phyloP scores from a whole-genome alignment of 2,329 filamentous ascomycete species.

The Pestalotiopsis sp. region DNA sequence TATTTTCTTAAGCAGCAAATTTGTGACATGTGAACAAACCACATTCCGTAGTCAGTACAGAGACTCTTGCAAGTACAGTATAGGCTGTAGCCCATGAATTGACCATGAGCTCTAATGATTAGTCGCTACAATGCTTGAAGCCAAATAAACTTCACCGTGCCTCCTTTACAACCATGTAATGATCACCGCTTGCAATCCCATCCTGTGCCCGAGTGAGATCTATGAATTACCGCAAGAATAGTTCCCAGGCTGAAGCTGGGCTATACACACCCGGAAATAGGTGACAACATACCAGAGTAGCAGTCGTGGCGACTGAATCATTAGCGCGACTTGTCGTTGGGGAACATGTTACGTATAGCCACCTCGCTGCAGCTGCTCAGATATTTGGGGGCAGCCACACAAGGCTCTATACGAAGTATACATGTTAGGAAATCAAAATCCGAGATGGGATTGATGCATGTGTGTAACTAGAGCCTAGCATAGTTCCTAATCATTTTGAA shows the following conservation, averaged over 20 bases:
- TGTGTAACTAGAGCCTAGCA: not conserved
- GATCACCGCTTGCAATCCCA: too few relatives aligned
- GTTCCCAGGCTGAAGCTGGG: not conserved
- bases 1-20: too few relatives aligned
- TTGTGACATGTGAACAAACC: too few relatives aligned
- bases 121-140: too few relatives aligned
- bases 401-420: not conserved
- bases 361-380: not conserved
- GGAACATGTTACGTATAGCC: not conserved
- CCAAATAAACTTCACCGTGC: too few relatives aligned
- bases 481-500: not conserved
- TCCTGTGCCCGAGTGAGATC: too few relatives aligned
- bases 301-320: constrained; percentile 16
- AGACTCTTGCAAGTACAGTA: too few relatives aligned
- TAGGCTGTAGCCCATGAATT: too few relatives aligned
- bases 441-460: not conserved
- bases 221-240: not conserved
- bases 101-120: too few relatives aligned
- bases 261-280: not conserved
- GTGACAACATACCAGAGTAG: not conserved
- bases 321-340: constrained; percentile 7
- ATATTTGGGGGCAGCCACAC: not conserved
- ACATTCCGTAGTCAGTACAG: too few relatives aligned
- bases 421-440: not conserved
- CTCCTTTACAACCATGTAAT: too few relatives aligned